These are phyloP conservation scores for Thermomucor indicae-seudaticae DNA, from an alignment of 371 early-diverging fungal species.

Conservation along the genomic window DNA sequence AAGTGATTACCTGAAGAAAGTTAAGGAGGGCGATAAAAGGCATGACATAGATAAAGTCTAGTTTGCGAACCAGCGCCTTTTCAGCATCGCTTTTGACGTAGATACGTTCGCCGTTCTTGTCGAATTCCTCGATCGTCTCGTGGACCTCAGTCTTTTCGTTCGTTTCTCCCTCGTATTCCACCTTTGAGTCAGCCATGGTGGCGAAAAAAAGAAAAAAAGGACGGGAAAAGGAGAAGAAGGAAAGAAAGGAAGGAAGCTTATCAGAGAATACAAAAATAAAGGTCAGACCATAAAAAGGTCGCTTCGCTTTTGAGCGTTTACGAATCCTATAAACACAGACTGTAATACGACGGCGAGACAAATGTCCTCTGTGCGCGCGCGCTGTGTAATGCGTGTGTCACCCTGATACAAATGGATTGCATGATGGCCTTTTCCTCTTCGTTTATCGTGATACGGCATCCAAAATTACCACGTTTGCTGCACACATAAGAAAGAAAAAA, in stretches of 20 bases:
- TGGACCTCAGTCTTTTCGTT: slow-evolving; percentile 1
- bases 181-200: slow-evolving; percentile 18
- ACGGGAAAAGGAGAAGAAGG: slow-evolving; percentile 6
- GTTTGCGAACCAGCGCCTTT: slow-evolving; percentile 13
- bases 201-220: slow-evolving; percentile 4
- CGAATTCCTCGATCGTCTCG: slow-evolving; percentile 6
- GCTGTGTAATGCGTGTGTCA: too few species aligned
- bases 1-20: slow-evolving; percentile 22
- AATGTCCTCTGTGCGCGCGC: too few species aligned
- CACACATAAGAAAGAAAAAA: too few species aligned
- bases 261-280: too few species aligned
- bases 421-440: too few species aligned
- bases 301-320: too few species aligned
- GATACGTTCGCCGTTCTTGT: slow-evolving; percentile 20
- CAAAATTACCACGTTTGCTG: too few species aligned
- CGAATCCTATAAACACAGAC: too few species aligned
- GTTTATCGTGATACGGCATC: too few species aligned
- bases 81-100: slow-evolving; percentile 14
- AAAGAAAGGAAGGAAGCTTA: slow-evolving; percentile 2
- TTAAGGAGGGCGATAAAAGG: slow-evolving; percentile 24
- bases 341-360: too few species aligned
- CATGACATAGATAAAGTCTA: slow-evolving; percentile 28
- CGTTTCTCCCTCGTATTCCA: slow-evolving; percentile 13
- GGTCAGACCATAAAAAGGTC: too few species aligned
- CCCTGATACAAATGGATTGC: too few species aligned